These are phyloP conservation scores for Infundibulicybe gibba DNA, from an alignment of 768 basidiomycete species.

Conservation along the genomic window DNA sequence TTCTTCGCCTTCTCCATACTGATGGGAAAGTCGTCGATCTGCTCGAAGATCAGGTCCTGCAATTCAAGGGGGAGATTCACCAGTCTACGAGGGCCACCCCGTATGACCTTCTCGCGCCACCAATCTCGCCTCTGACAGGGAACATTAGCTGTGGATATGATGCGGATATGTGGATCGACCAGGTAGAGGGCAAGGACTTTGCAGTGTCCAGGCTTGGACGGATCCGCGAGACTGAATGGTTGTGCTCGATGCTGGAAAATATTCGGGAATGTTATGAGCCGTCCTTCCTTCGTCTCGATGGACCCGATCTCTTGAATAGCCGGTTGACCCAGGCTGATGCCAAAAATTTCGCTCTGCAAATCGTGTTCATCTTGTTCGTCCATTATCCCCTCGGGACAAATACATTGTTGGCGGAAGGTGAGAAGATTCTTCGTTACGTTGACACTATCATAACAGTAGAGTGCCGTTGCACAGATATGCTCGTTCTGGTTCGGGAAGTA, in stretches of 20 bases:
- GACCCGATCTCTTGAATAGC: slow-evolving; percentile 26
- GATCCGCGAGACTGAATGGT: slow-evolving; percentile 31
- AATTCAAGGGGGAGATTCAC: not conserved
- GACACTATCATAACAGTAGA: slow-evolving; percentile 22
- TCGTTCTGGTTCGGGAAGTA: slow-evolving; percentile 11
- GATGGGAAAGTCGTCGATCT: not conserved
- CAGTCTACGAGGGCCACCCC: too few relatives aligned
- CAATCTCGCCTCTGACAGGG: slow-evolving; percentile 24
- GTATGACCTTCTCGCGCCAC: slow-evolving; percentile 9
- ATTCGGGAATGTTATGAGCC: slow-evolving; percentile 38
- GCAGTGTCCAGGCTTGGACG: slow-evolving; percentile 30
- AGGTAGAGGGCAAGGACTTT: slow-evolving; percentile 39
- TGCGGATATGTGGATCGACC: slow-evolving; percentile 24
- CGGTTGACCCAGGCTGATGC: slow-evolving; percentile 15
- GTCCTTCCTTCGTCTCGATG: slow-evolving; percentile 28
- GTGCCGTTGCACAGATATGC: slow-evolving; percentile 21
- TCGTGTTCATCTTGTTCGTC: slow-evolving; percentile 21
- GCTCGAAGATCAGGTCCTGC: not conserved
- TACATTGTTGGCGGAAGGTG: slow-evolving; percentile 22
- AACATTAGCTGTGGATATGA: slow-evolving; percentile 22
- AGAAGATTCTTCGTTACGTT: slow-evolving; percentile 29
- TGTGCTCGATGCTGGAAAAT: slow-evolving; percentile 35
- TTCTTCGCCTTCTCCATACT: not conserved
- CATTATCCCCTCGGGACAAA: slow-evolving; percentile 3
- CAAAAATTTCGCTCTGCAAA: slow-evolving; percentile 23